Evolutionary conservation across 73 alveolate genomes (phyloP), one percentile per base, ranked within the genome.

Genomic region (Symbiodinium pilosum): DNA sequence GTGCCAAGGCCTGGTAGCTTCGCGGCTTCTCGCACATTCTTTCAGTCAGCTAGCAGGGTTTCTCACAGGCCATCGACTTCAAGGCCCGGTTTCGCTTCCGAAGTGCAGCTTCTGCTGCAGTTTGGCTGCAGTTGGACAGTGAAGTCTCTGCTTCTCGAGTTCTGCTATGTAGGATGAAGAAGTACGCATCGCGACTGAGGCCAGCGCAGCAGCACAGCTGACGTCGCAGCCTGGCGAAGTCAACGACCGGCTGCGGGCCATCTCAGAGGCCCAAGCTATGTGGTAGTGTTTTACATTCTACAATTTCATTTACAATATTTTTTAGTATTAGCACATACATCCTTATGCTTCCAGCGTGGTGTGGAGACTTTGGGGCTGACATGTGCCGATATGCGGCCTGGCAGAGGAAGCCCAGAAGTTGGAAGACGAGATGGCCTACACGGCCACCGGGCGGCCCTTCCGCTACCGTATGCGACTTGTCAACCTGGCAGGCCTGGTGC

Each of bases 31-130:
- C 83, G 39, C 39, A 68, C 39, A 9, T 47, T 6, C 59, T 14
- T 47, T 6, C 6, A 47, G 59, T 47, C 59, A 6, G 59, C 59
- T 47, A 24, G 85, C 14, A 26, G 44, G 42, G 44, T 14, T 18
- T 11, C 26, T 41, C 41, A 39, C 18, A 42, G 89, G 95, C 95
- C 47, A 41, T 88, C 73, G 95, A 88, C 73, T 88, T 88, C 95
- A 88, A 88, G 42, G 95, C 95, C 7, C 64, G 95, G 34, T 88
- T 88, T 54, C 95, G 95, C 71, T 88, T 88, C 86, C 85, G 95
- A 24, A 88, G 64, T 14, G 95, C 95, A 39, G 95, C 95, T 6
- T 4, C 47, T 43, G 86, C 95, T 2, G 94, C 84, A n/a, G 56
- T 51, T 36, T 42, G 71, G 85, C 94, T 34, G 14, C n/a, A n/a